Evolutionary conservation across 2,329 filamentous ascomycete genomes (phyloP).

Genomic region (Anisogramma anomala): DNA sequence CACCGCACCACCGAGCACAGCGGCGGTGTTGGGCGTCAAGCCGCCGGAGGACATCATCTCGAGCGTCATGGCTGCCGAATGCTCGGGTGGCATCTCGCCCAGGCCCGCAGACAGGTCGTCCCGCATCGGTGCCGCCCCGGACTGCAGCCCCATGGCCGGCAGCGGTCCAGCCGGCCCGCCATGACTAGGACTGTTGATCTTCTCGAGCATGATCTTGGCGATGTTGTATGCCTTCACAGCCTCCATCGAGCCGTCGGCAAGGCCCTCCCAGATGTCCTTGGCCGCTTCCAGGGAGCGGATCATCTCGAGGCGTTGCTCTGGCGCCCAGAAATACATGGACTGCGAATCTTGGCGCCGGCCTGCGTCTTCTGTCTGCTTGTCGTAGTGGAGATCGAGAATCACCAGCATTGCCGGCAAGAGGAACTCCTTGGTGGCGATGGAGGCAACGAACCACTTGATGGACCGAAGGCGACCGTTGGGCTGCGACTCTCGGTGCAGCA

Average conservation of each 20-base stretch:
- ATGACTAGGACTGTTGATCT: conserved; percentile 46
- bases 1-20: conserved; percentile 20
- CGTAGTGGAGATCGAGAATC: conserved; percentile 68
- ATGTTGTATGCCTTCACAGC: conserved; percentile 76
- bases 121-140: conserved; percentile 13
- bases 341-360: conserved; percentile 29
- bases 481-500: conserved; percentile 63
- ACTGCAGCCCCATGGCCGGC: conserved; percentile 7
- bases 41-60: conserved; percentile 30
- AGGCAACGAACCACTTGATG: conserved; percentile 68
- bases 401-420: conserved; percentile 77
- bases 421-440: conserved; percentile 74
- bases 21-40: conserved; percentile 22
- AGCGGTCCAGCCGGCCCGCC: conserved; percentile 5
- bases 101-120: conserved; percentile 20
- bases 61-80: conserved; percentile 30
- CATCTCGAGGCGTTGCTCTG: conserved; percentile 60
- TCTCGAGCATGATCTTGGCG: conserved; percentile 73
- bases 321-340: conserved; percentile 43
- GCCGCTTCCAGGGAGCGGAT: conserved; percentile 60
- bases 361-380: conserved; percentile 38
- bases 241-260: conserved; percentile 71
- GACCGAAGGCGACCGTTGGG: conserved; percentile 59
- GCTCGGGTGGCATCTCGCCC: conserved; percentile 25
- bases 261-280: conserved; percentile 66